Evolutionary conservation across 139 green algal species (phyloP).

Genomic region (Gonium pectorale): DNA sequence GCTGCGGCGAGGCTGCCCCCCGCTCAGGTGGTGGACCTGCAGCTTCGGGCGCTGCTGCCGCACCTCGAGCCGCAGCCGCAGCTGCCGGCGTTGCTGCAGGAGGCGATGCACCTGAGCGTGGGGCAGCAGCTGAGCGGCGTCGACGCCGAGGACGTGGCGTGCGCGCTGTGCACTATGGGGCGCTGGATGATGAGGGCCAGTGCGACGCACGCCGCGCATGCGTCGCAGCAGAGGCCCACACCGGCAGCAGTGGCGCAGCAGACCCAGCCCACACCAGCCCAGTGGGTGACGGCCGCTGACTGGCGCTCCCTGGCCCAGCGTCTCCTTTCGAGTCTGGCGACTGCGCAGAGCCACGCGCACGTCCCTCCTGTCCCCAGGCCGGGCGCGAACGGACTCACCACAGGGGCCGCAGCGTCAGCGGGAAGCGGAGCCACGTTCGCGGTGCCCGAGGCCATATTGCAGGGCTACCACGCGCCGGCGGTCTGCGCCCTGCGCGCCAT

Average conservation of each 20-base stretch:
- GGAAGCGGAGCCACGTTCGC: background rate
- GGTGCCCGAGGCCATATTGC: slow-evolving; percentile 18
- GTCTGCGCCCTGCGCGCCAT: slow-evolving; percentile 19
- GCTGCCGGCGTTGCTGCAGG: background rate
- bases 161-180: slow-evolving; percentile 29
- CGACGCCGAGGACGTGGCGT: slow-evolving; percentile 23
- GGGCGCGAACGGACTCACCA: no score
- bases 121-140: background rate
- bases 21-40: slow-evolving; percentile 5
- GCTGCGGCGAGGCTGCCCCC: slow-evolving; percentile 3
- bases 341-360: no score
- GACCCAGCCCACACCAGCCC: background rate
- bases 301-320: background rate
- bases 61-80: background rate
- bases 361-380: background rate
- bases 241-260: background rate
- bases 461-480: background rate
- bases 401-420: background rate
- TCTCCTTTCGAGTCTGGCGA: no score
- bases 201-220: background rate
- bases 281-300: background rate
- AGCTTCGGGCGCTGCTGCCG: slow-evolving; percentile 25
- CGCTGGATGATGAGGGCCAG: slow-evolving; percentile 37
- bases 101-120: no score
- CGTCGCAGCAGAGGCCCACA: background rate